Conservation (phyloP, 2,329 filamentous ascomycete genomes). For the Penicillium vulpinum region DNA sequence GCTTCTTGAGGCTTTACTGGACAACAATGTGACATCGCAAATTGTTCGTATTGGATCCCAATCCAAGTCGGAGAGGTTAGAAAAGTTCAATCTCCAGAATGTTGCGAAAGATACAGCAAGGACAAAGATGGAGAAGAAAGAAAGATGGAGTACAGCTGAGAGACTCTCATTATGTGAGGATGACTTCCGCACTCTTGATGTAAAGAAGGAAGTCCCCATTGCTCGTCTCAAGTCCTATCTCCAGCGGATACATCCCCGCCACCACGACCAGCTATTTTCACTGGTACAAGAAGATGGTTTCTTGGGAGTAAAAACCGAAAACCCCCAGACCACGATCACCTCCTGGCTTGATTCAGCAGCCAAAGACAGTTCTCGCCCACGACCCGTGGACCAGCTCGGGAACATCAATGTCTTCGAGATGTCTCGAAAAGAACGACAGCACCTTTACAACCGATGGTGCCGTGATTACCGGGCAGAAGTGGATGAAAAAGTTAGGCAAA, state of each 20-base stretch:
- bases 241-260: neutral
- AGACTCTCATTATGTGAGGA: slow-evolving; percentile 15
- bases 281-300: neutral
- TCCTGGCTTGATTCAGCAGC: slow-evolving; percentile 1
- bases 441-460: neutral
- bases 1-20: slow-evolving; percentile 60
- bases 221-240: slow-evolving; percentile 10
- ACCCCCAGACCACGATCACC: neutral
- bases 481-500: neutral
- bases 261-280: slow-evolving; percentile 4
- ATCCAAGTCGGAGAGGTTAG: slow-evolving; percentile 56
- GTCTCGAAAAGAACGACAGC: neutral
- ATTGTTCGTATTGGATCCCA: slow-evolving; percentile 64
- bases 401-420: neutral
- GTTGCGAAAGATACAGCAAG: slow-evolving; percentile 39
- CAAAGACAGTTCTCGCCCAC: neutral
- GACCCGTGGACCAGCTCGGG: neutral
- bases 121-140: slow-evolving; percentile 28
- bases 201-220: slow-evolving; percentile 6
- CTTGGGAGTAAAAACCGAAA: neutral
- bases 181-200: slow-evolving; percentile 10
- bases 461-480: neutral
- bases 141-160: slow-evolving; percentile 11
- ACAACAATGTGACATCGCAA: slow-evolving; percentile 33
- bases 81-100: slow-evolving; percentile 52